phyloP scores from a whole-genome alignment of 371 early-diverging fungal genomes.

The Chytridium lagenaria region DNA sequence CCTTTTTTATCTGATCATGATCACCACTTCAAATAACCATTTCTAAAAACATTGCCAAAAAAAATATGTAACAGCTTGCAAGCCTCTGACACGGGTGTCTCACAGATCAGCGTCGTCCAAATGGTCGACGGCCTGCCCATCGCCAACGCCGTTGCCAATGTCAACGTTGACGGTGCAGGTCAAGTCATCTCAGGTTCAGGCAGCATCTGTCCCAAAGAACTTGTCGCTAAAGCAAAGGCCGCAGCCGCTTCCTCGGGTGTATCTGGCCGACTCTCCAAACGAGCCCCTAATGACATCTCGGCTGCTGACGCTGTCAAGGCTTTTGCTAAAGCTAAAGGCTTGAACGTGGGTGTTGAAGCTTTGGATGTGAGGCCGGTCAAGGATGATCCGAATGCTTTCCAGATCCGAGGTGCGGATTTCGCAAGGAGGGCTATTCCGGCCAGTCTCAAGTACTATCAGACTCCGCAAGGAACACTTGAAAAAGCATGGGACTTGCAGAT shows the following conservation, averaged over 20 bases:
- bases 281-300: neutral
- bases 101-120: conserved; percentile 81
- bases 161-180: conserved; percentile 76
- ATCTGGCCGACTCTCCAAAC: neutral
- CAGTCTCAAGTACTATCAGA: conserved; percentile 1
- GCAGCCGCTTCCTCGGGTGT: neutral
- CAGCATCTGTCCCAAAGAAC: conserved; percentile 7
- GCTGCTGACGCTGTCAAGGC: conserved; percentile 8
- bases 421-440: neutral
- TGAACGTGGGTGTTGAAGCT: neutral
- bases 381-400: neutral
- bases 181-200: conserved; percentile 60
- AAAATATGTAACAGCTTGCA: too few species aligned
- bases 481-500: conserved; percentile 8
- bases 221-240: conserved; percentile 3
- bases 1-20: neutral
- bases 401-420: neutral
- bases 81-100: too few species aligned
- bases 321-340: conserved; percentile 18
- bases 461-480: neutral
- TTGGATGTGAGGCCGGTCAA: neutral
- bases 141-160: conserved; percentile 79
- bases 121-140: conserved; percentile 75
- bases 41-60: too few species aligned
- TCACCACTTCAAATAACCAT: too few species aligned